Evolutionary conservation across 768 basidiomycete genomes (phyloP), one percentile per base, ranked within the genome.

Genomic region (Lactifluus piperatus): DNA sequence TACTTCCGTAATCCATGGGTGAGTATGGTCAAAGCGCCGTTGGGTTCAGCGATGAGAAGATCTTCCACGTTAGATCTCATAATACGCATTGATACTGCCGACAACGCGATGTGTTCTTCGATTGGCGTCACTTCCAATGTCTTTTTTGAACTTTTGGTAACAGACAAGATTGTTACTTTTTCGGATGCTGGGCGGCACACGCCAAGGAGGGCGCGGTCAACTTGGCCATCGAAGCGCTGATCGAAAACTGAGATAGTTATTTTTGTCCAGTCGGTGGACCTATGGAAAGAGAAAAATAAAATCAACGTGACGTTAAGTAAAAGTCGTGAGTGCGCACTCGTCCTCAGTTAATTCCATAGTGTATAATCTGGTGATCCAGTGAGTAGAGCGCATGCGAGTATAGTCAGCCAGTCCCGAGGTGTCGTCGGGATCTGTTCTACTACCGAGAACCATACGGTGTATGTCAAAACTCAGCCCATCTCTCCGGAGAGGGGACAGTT

Each of bases 371-470:
- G 90, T 82, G 71, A 85, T 80, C 88, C 89, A 91, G 66, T 82
- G 86, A 0, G 82, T 76, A 1, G 86, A 79, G 53, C 81, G 82
- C 82, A 88, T 85, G 59, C 83, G 76, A 5, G 80, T 81, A 66
- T 85, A 78, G 57, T 85, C 82, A 20, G 76, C 73, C 0, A 78
- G 73, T 11, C 72, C 67, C 1, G 75, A 57, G 14, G 71, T 62
- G 2, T 68, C 56, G 20, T 83, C 82, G 7, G 69, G 62, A 2
- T 81, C 83, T 3, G 73, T 65, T 32, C 74, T 67, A 2, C 77
- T 75, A n/a, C 80, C 81, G 6, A 85, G 73, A 16, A 76, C 82
- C 85, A 87, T 85, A 41, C 84, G 76, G 66, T 88, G 84, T 76
- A 87, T 74, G 6, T 80, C 84, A 26, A 79, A 69, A 59, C 78